Percentiles rank a stretch among this genome's conserved stretches.
These are phyloP conservation scores for Talaromyces nanjingensis DNA, from an alignment of 495 filamentous ascomycete genomes.

Conservation along the genomic window DNA sequence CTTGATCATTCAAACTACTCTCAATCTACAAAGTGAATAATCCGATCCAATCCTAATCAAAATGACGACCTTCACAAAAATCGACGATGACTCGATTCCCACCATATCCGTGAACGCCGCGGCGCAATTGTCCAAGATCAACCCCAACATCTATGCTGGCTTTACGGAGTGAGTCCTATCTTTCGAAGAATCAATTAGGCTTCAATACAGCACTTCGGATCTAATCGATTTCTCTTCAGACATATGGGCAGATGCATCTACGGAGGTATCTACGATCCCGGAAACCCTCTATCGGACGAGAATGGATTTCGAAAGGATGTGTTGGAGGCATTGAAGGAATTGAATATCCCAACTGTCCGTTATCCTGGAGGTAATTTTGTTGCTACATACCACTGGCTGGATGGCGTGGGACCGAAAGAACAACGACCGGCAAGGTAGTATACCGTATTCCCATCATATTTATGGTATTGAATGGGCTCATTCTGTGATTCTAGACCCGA, in stretches of 20 bases:
- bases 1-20: not conserved
- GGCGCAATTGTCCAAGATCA: slow-evolving; percentile 59
- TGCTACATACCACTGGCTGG: slow-evolving; percentile 77
- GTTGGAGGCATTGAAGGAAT: slow-evolving; percentile 57
- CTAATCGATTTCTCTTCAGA: slow-evolving; percentile 27
- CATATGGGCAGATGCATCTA: slow-evolving; percentile 84
- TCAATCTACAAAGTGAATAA: not conserved
- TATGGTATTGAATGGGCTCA: not conserved
- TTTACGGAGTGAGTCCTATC: slow-evolving; percentile 59
- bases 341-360: slow-evolving; percentile 65
- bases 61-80: slow-evolving; percentile 67
- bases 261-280: slow-evolving; percentile 74
- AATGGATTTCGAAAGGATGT: slow-evolving; percentile 74
- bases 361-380: slow-evolving; percentile 79
- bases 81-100: slow-evolving; percentile 47
- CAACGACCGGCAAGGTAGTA: slow-evolving; percentile 46
- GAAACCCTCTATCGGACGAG: slow-evolving; percentile 60
- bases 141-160: slow-evolving; percentile 66
- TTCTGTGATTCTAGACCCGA: slow-evolving; percentile 44
- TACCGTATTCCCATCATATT: not conserved
- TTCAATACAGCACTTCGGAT: not conserved
- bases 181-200: not conserved
- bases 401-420: slow-evolving; percentile 67
- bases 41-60: slow-evolving; percentile 4
- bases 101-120: slow-evolving; percentile 53